phyloP scores from a whole-genome alignment of 2,329 filamentous ascomycete species.

The Cadophora malorum region DNA sequence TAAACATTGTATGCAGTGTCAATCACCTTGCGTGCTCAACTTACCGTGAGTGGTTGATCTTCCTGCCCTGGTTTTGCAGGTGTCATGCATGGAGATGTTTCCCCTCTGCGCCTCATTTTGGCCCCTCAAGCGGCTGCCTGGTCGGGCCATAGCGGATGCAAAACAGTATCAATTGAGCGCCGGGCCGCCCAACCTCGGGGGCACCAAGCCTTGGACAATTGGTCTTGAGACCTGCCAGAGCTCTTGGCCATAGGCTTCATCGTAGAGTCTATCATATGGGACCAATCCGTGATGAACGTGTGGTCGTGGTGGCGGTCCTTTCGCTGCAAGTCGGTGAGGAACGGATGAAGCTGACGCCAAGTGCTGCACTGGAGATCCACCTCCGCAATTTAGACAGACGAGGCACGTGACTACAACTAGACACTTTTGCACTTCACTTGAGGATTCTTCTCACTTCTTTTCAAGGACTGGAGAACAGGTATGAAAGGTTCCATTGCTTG shows the following conservation, averaged over 20 bases:
- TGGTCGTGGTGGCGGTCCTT: neutral
- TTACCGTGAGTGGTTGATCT: conserved; percentile 3
- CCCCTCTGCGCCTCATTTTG: neutral
- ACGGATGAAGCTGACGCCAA: conserved; percentile 7
- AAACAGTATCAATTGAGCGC: neutral
- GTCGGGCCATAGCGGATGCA: conserved; percentile 2
- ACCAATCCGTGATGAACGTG: conserved; percentile 3
- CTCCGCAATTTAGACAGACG: neutral
- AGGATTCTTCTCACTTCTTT: neutral
- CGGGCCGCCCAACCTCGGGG: neutral
- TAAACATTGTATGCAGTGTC: neutral
- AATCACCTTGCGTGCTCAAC: conserved; percentile 13
- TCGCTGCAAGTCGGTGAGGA: neutral
- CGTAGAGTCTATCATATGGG: neutral
- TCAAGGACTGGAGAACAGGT: neutral
- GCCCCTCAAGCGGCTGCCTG: conserved; percentile 17
- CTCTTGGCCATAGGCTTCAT: conserved; percentile 4
- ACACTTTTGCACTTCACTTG: neutral
- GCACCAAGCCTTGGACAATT: neutral
- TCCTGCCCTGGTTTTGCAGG: neutral
- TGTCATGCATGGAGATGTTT: conserved; percentile 1
- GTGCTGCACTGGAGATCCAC: conserved; percentile 6
- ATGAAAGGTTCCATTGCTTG: neutral
- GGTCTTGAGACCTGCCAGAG: conserved; percentile 4
- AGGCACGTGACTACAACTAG: neutral